Conservation (phyloP, 371 early-diverging fungal genomes). For the Mucor ambiguus region DNA sequence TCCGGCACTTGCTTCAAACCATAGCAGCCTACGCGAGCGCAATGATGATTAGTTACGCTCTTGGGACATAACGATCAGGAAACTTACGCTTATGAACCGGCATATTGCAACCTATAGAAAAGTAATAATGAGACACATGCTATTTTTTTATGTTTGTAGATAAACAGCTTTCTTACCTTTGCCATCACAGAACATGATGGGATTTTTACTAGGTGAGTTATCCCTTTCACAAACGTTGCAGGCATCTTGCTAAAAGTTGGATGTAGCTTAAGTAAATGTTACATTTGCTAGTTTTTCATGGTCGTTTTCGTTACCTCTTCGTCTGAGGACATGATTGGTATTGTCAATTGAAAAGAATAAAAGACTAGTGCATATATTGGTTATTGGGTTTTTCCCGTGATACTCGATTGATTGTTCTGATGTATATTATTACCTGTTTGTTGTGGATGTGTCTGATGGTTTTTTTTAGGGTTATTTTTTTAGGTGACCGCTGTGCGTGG, state of each 20-base stretch:
- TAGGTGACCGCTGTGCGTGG: conserved; percentile 1
- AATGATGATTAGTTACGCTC: not conserved
- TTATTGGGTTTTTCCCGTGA: not conserved
- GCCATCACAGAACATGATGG: conserved; percentile 61
- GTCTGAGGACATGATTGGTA: not conserved
- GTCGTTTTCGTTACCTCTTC: not conserved
- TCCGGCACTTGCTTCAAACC: conserved; percentile 50
- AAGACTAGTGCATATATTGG: not conserved
- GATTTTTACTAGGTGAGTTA: conserved; percentile 43
- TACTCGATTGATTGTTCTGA: not conserved
- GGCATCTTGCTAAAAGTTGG: conserved; percentile 19
- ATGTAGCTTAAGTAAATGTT: not conserved
- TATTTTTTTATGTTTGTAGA: not conserved
- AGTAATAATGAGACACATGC: not conserved
- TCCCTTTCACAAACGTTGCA: conserved; percentile 56
- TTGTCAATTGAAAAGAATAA: not conserved
- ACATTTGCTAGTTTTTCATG: not conserved
- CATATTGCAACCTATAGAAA: conserved; percentile 48
- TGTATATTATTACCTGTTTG: not conserved
- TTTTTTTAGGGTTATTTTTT: not conserved
- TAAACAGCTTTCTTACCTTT: conserved; percentile 32
- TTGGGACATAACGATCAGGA: not conserved
- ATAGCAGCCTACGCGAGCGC: conserved; percentile 40
- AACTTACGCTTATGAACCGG: conserved; percentile 56
- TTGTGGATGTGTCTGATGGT: not conserved